phyloP scores from a whole-genome alignment of 176 grass and related monocot species.

The Areca catechu region DNA sequence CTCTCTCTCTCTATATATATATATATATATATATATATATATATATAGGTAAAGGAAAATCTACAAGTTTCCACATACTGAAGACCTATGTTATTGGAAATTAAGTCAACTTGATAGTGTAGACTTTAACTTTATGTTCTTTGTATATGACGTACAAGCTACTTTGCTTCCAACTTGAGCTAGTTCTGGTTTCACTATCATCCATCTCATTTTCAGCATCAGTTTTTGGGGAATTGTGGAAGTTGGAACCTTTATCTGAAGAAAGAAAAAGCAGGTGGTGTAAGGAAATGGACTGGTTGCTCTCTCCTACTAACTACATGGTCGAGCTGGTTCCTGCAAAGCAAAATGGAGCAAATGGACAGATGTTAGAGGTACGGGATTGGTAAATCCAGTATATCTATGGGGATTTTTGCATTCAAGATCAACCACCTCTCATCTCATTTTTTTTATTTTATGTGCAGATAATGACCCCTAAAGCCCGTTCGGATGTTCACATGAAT shows the following conservation, averaged over 20 bases:
- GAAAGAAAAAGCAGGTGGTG: slow-evolving; percentile 77
- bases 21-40: too few species aligned
- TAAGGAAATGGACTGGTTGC: slow-evolving; percentile 96
- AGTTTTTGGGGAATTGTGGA: slow-evolving; percentile 94
- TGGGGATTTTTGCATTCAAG: background rate
- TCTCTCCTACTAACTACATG: slow-evolving; percentile 93
- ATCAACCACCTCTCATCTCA: background rate
- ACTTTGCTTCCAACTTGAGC: too few species aligned
- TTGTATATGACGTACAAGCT: background rate
- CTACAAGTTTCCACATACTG: too few species aligned
- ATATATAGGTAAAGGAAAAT: too few species aligned
- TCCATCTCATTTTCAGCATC: slow-evolving; percentile 35
- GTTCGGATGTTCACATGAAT: slow-evolving; percentile 90
- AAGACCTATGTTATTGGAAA: too few species aligned
- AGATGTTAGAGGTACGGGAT: slow-evolving; percentile 52
- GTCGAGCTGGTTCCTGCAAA: slow-evolving; percentile 89
- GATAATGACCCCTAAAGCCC: slow-evolving; percentile 97
- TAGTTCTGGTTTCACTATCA: slow-evolving; percentile 1
- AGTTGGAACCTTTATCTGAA: slow-evolving; percentile 74
- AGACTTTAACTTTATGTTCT: background rate
- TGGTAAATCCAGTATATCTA: background rate
- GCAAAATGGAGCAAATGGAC: slow-evolving; percentile 73
- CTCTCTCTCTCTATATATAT: too few species aligned
- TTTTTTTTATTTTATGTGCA: slow-evolving; percentile 22
- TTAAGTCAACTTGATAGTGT: background rate